Base-by-base conservation (phyloP, 345 rosid species). In the Melaleuca alternifolia region DNA sequence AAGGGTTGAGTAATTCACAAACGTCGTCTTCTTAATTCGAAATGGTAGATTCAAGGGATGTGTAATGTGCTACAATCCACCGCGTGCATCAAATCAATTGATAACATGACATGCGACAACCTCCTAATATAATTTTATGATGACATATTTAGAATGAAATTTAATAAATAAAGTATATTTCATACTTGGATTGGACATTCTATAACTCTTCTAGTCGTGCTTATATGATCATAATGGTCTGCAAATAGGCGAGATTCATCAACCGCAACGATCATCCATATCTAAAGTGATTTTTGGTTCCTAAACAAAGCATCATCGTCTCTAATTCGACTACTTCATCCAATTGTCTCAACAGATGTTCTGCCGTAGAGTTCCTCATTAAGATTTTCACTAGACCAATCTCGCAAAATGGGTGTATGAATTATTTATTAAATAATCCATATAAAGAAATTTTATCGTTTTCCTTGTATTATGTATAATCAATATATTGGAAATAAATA, bases 181-280 rank as follows among this genome's bases (percentile, higher is more conserved):
- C 3, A 65, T 30, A 15, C 6, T 62, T 65, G 3, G 1, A 65
- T 30, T 1, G 0, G 6, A 65, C 11, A 30, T 30, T 65, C 44
- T 33, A 0, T 8, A 4, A 65, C 11, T 30, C 77, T 0, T 30
- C 1, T 0, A 8, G 11, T 15, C 0, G 0, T 8, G 3, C 16
- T 15, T 33, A 30, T 15, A 16, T 5, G 30, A 16, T 11, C 59
- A 28, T 28, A 51, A 3, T 83, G 59, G 44, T 57, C 2, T 8
- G 9, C 26, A 4, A 28, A 28, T 83, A 21, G 20, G 84, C 11
- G 56, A 48, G 84, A 48, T 28, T 50, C 57, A 26, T 48, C 26
- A 3, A 50, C 37, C 26, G 7, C 44, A 15, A 44, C 21, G 54
- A 50, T 8, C 84, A 28, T 48, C 7, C 3, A 51, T 50, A 30